Percentiles rank a stretch among this genome's conserved stretches.
phyloP scores from a whole-genome alignment of 1,284 basidiomycete genomes.

The Lentinula novae-zelandiae region DNA sequence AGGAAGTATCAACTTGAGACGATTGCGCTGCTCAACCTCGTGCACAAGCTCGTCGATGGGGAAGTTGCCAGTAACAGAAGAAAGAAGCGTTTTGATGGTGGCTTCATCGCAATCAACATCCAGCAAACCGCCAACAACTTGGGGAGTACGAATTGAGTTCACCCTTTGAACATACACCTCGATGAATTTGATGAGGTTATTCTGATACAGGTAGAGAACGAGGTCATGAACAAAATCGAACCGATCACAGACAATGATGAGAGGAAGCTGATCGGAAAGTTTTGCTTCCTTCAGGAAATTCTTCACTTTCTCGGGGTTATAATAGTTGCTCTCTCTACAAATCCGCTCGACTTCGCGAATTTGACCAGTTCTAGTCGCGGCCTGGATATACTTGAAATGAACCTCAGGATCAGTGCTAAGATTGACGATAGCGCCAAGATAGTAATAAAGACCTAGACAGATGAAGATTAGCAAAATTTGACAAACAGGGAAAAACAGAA shows the following conservation, averaged over 20 bases:
- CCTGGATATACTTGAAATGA: conserved; percentile 99
- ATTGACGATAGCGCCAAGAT: conserved; percentile 96
- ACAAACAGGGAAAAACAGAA: neutral
- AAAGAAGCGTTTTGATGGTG: conserved; percentile 92
- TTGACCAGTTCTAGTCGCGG: conserved; percentile 96
- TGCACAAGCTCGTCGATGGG: conserved; percentile 97
- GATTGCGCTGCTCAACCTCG: conserved; percentile 95
- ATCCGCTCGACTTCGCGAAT: conserved; percentile 99
- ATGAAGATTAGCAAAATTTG: conserved; percentile 3
- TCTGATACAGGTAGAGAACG: conserved; percentile 98
- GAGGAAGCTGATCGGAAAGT: conserved; percentile 92
- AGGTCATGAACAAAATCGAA: conserved; percentile 99
- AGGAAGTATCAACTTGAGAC: conserved; percentile 94
- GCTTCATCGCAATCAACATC: conserved; percentile 98
- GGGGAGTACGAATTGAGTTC: conserved; percentile 97
- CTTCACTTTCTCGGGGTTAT: conserved; percentile 99
- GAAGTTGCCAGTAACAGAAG: conserved; percentile 95
- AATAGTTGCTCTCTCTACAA: conserved; percentile 94
- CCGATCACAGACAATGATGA: conserved; percentile 99
- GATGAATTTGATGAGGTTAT: conserved; percentile 95
- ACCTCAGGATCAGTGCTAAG: conserved; percentile 96
- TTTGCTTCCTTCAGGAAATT: conserved; percentile 99
- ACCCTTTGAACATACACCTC: conserved; percentile 99
- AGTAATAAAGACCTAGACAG: conserved; percentile 89
- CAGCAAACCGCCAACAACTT: conserved; percentile 94